phyloP scores from a whole-genome alignment of 2,329 filamentous ascomycete species.

The Penicillium sp. region DNA sequence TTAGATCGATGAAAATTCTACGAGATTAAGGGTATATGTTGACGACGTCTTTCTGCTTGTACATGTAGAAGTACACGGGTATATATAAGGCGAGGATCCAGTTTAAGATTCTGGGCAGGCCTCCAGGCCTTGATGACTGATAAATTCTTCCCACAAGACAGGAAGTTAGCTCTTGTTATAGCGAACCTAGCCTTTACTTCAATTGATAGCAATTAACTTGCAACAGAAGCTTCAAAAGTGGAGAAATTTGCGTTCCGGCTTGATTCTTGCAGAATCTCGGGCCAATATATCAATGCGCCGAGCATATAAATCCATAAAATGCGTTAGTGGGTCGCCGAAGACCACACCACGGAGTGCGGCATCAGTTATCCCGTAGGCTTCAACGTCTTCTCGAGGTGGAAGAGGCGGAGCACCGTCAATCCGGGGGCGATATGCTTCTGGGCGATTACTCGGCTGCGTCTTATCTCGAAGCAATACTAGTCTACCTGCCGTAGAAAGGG shows the following conservation, averaged over 20 bases:
- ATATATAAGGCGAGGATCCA: no score
- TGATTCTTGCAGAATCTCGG: background rate
- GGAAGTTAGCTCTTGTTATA: no score
- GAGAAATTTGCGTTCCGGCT: background rate
- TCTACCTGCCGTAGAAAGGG: conserved; percentile 14
- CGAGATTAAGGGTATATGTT: no score
- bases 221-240: background rate
- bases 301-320: conserved; percentile 77
- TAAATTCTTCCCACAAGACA: no score
- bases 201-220: accelerated
- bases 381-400: conserved; percentile 55
- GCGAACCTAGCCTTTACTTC: no score
- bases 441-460: conserved; percentile 65
- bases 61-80: no score
- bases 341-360: conserved; percentile 68
- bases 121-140: no score
- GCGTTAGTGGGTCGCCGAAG: conserved; percentile 79
- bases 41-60: no score
- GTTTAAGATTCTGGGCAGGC: no score
- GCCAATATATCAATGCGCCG: conserved; percentile 70
- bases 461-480: conserved; percentile 15
- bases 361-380: conserved; percentile 68
- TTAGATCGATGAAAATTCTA: no score
- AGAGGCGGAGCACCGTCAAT: conserved; percentile 63
- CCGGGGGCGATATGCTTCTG: conserved; percentile 68